A percentile compares a stretch with the other conserved stretches of the same genome.
Evolutionary conservation across 371 early-diverging fungal genomes (phyloP).

Genomic region (Mucor ambiguus): DNA sequence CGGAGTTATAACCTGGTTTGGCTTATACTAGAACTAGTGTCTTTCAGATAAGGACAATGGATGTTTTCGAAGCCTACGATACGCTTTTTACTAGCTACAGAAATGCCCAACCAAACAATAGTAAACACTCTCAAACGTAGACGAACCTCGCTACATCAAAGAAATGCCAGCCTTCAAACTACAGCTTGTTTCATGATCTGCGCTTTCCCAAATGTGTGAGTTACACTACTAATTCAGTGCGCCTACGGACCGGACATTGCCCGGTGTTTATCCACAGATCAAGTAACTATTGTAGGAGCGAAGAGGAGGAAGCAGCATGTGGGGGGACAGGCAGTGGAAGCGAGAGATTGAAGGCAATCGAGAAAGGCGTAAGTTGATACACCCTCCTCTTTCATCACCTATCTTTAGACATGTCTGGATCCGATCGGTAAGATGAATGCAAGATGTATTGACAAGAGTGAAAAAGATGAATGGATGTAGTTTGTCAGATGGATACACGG

Average conservation of each 20-base stretch:
- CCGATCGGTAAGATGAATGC: constrained; percentile 22
- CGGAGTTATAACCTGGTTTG: too few species aligned
- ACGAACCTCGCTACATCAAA: too few species aligned
- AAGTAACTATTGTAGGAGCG: background rate
- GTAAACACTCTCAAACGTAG: too few species aligned
- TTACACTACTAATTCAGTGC: background rate
- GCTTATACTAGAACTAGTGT: too few species aligned
- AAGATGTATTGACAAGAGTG: constrained; percentile 2
- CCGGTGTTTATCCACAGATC: background rate
- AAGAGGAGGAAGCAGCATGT: background rate
- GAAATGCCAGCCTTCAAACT: background rate
- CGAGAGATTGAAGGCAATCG: constrained; percentile 5
- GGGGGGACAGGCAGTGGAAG: background rate
- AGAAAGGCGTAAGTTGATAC: constrained; percentile 13
- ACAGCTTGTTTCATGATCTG: background rate
- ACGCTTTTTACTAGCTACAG: too few species aligned
- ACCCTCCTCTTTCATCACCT: constrained; percentile 28
- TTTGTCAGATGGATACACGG: background rate
- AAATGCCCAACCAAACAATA: too few species aligned
- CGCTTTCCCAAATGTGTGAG: background rate
- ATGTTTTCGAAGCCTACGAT: too few species aligned
- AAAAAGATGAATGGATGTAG: constrained; percentile 8
- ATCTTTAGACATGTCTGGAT: constrained; percentile 33
- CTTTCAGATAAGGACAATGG: too few species aligned
- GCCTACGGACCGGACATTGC: constrained; percentile 2